Base-by-base conservation (phyloP, 495 filamentous ascomycete genomes). In the Penicillium canescens region DNA sequence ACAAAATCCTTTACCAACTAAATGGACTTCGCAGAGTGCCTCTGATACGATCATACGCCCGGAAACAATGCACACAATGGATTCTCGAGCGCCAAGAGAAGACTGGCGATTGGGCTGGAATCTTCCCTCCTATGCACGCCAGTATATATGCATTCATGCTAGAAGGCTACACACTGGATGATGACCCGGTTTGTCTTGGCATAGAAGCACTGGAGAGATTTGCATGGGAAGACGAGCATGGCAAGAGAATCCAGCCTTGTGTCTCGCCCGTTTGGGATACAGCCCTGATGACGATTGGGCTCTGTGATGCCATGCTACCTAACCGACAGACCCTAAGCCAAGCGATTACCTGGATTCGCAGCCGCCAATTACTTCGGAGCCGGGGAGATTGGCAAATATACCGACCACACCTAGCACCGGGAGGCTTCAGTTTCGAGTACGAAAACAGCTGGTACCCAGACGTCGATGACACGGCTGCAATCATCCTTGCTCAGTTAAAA, bases 381-480 rank as follows among this genome's bases (percentile, higher is more conserved):
- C 37, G 54, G 21, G 67, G 68, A 7, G 74, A 78, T 52, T 74
- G 70, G 69, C 47, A 44, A 3, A 33, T 71, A 3, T 67, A 66
- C 39, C 47, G 50, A n/a, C 67, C 69, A 0, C 14, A 52, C 0
- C 42, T 63, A 0, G 20, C 12, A 2, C 55, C 63, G 0, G 74
- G 72, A 1, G 67, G 70, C 0, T 73, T 62, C 49, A 57, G 55
- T 45, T 77, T 78, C 31, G 61, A 69, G 42, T 73, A 75, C 47
- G 26, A 47, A 23, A 73, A 71, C 40, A 62, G 42, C 1, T 68
- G 61, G 59, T 68, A 68, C 50, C 75, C 75, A 1, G 76, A 79
- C 54, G 59, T 74, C n/a, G 74, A 77, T 46, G 74, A 78, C 56
- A 78, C 76, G 0, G 72, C 75, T 0, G 71, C 61, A 0, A 63